phyloP scores from a whole-genome alignment of 1,284 basidiomycete genomes.

The Puccinia horiana region DNA sequence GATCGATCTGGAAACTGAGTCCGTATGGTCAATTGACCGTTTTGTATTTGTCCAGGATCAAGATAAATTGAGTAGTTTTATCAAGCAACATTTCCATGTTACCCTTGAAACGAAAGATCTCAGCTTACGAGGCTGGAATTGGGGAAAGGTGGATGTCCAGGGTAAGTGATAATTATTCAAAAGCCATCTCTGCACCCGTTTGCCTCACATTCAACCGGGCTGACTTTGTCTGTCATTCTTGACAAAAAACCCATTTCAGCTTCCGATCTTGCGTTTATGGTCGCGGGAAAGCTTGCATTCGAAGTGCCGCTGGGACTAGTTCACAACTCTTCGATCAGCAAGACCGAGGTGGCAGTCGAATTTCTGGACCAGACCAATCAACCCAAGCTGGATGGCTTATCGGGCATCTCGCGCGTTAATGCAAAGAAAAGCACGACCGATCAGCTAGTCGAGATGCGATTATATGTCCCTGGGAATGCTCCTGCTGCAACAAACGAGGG shows the following conservation, averaged over 20 bases:
- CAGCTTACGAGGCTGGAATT: slow-evolving; percentile 95
- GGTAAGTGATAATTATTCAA: slow-evolving; percentile 63
- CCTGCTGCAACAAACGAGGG: slow-evolving; percentile 61
- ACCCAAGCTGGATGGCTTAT: slow-evolving; percentile 61
- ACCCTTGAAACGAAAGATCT: slow-evolving; percentile 82
- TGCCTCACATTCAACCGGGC: background rate
- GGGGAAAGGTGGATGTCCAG: slow-evolving; percentile 93
- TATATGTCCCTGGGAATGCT: slow-evolving; percentile 87
- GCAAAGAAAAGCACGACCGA: slow-evolving; percentile 61
- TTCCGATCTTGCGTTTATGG: slow-evolving; percentile 82
- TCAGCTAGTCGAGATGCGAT: slow-evolving; percentile 92
- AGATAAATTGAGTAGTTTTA: slow-evolving; percentile 71
- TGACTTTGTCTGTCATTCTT: background rate
- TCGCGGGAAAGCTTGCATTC: slow-evolving; percentile 86
- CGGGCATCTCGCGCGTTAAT: slow-evolving; percentile 56
- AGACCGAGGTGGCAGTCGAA: slow-evolving; percentile 95
- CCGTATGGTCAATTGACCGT: too few relatives aligned
- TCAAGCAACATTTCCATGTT: slow-evolving; percentile 82
- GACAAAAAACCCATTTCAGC: slow-evolving; percentile 62
- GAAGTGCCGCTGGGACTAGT: slow-evolving; percentile 84
- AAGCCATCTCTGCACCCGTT: background rate
- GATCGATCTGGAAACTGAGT: too few relatives aligned
- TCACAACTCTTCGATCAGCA: slow-evolving; percentile 95
- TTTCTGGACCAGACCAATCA: slow-evolving; percentile 67
- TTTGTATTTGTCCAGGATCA: slow-evolving; percentile 67